Evolutionary conservation across 768 basidiomycete species (phyloP), one percentile per base, ranked within the genome.

Genomic region (Mycena maculata): DNA sequence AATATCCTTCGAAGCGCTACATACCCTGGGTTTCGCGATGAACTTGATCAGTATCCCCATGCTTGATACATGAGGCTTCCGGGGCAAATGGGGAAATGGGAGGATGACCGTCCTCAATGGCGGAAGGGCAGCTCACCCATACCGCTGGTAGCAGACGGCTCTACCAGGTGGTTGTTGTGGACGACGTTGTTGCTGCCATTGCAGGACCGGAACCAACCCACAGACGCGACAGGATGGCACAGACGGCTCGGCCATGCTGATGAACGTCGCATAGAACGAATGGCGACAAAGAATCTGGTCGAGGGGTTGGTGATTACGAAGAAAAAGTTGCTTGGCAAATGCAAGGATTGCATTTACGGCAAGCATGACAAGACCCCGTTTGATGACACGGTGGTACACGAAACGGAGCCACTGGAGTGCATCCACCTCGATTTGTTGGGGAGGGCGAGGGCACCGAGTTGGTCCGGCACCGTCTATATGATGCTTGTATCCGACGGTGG

Each of bases 171-270:
- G 49, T 30, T 30, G 49, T 52, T 33, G 49, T 52, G 8, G 49
- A 52, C 25, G n/a, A 30, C 18, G 20, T 22, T 23, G 22, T 23
- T 13, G 44, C 44, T 22, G 44, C 44, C 44, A 23, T 45, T 5
- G 49, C 49, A 20, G 49, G 49, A 52, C 49, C 49, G 49, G 15
- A 52, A 52, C 15, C 49, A 52, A 27, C 49, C 27, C 8, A 52
- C 49, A 2, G 49, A 52, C 20, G 11, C 30, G 13, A 27, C 28
- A 15, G n/a, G 4, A 8, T 52, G 49, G 49, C 49, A 52, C 15
- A 25, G 27, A 20, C 49, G 27, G 2, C 10, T 52, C 9, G 49
- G 22, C 3, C 49, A 52, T 33, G 31, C 18, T 6, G 44, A 45
- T 12, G n/a, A 22, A 4, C 44, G n/a, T 12, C 18, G n/a, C 3